These are phyloP conservation scores for Nannochloropsis granulata DNA, from an alignment of 108 stramenopile genomes.

Conservation along the genomic window DNA sequence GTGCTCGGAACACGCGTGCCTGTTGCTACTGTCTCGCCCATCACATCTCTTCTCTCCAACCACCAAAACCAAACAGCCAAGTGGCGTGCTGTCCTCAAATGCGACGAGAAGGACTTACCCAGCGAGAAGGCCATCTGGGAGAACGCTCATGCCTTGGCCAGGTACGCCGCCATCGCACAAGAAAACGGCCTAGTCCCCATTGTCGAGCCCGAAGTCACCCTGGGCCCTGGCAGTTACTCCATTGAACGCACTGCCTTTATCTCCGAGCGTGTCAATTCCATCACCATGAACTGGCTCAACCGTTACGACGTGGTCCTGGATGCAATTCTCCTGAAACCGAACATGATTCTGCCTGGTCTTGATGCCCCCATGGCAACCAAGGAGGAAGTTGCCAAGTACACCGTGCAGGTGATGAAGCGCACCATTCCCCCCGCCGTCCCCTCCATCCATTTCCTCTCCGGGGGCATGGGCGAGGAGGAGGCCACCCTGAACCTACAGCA, in stretches of 20 bases:
- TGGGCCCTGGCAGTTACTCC: conserved; percentile 26
- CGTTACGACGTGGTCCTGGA: conserved; percentile 71
- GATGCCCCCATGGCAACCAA: conserved; percentile 34
- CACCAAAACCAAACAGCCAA: conserved; percentile 34
- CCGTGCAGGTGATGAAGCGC: conserved; percentile 55
- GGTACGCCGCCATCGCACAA: conserved; percentile 75
- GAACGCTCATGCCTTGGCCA: conserved; percentile 50
- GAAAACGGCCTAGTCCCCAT: conserved; percentile 69
- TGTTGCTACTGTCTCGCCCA: no score
- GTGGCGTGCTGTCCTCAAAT: conserved; percentile 50
- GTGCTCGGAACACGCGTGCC: no score
- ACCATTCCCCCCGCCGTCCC: conserved; percentile 64
- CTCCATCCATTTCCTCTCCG: conserved; percentile 59
- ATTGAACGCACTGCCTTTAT: conserved; percentile 39
- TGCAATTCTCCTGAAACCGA: conserved; percentile 65
- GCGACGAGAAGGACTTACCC: conserved; percentile 34
- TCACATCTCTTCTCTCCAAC: not conserved
- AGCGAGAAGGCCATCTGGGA: conserved; percentile 54
- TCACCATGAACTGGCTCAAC: conserved; percentile 50
- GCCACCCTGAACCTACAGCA: conserved; percentile 55
- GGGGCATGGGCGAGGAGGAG: conserved; percentile 59
- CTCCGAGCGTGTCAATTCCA: conserved; percentile 31
- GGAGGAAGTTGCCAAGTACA: conserved; percentile 58
- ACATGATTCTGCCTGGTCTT: conserved; percentile 45
- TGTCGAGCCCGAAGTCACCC: conserved; percentile 71